Conservation (phyloP, 2,329 filamentous ascomycete species). For the Exophiala sideris region DNA sequence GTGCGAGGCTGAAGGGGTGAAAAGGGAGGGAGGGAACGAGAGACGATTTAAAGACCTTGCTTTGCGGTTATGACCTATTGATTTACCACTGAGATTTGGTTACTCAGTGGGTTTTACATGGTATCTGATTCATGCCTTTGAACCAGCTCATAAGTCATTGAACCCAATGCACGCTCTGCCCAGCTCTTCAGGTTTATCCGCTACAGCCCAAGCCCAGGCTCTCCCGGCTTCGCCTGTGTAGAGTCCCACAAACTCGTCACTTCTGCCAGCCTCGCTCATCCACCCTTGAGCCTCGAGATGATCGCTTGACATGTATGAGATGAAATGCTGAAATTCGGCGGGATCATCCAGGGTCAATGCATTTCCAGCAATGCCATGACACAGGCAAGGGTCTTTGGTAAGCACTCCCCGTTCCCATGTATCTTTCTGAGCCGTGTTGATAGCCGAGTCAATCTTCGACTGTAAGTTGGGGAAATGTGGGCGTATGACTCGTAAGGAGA, state of each 20-base stretch:
- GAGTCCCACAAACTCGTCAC: slow-evolving; percentile 48
- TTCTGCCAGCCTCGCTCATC: slow-evolving; percentile 43
- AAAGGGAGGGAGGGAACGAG: neutral
- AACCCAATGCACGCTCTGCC: slow-evolving; percentile 24
- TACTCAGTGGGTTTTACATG: neutral
- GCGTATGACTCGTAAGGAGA: slow-evolving; percentile 56
- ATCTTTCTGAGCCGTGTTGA: slow-evolving; percentile 42
- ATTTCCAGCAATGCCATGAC: slow-evolving; percentile 64
- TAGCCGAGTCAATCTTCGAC: slow-evolving; percentile 16
- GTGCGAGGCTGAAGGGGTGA: neutral
- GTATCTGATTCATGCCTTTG: neutral
- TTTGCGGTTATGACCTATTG: too few species aligned
- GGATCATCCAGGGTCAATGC: slow-evolving; percentile 44
- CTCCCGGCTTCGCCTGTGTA: slow-evolving; percentile 51
- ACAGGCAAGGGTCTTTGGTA: slow-evolving; percentile 63
- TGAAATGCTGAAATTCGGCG: slow-evolving; percentile 20
- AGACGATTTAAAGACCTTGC: too few species aligned
- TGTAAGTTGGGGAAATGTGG: slow-evolving; percentile 45
- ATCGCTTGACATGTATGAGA: slow-evolving; percentile 18
- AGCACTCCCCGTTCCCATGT: slow-evolving; percentile 58
- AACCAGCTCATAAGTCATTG: slow-evolving; percentile 25
- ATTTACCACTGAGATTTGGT: too few species aligned
- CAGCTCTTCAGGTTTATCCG: slow-evolving; percentile 18
- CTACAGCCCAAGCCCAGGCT: slow-evolving; percentile 45
- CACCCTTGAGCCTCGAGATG: slow-evolving; percentile 23